A percentile compares a stretch with the other conserved stretches of the same genome.
These are phyloP conservation scores for Chrysanthemum lavandulifolium DNA, from an alignment of 129 eudicot species.

Conservation along the genomic window DNA sequence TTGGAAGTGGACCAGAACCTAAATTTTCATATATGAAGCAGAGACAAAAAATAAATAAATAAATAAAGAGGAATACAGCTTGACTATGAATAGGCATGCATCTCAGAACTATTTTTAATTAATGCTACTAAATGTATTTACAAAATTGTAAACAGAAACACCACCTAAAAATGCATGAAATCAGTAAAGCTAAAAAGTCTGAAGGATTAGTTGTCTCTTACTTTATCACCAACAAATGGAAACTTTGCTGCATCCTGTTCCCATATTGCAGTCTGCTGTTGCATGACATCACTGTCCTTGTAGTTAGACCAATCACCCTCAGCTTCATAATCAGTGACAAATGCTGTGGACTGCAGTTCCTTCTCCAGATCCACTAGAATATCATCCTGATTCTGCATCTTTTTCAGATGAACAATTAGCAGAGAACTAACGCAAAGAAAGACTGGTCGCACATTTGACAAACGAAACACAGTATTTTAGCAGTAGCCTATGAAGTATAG, in stretches of 20 bases:
- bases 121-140: too few relatives aligned
- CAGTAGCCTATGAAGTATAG: too few relatives aligned
- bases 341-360: slow-evolving; percentile 40
- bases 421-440: slow-evolving; percentile 8
- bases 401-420: slow-evolving; percentile 6
- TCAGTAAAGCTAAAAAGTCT: neutral
- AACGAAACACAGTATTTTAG: too few relatives aligned
- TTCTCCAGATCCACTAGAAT: slow-evolving; percentile 35
- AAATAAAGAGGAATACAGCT: too few relatives aligned
- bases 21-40: neutral
- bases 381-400: slow-evolving; percentile 72
- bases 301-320: slow-evolving; percentile 58
- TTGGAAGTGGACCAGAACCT: neutral
- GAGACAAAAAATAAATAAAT: too few relatives aligned
- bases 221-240: slow-evolving; percentile 85
- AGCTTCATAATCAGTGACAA: slow-evolving; percentile 41
- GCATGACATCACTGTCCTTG: slow-evolving; percentile 82
- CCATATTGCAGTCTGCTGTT: slow-evolving; percentile 75
- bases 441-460: too few relatives aligned
- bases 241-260: slow-evolving; percentile 73
- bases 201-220: slow-evolving; percentile 5
- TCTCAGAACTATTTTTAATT: too few relatives aligned
- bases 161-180: too few relatives aligned
- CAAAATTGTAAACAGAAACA: too few relatives aligned
- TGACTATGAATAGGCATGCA: too few relatives aligned